Evolutionary conservation across 805 yeast species (phyloP), one percentile per base, ranked within the genome.

Genomic region (Starmerella asiatica): DNA sequence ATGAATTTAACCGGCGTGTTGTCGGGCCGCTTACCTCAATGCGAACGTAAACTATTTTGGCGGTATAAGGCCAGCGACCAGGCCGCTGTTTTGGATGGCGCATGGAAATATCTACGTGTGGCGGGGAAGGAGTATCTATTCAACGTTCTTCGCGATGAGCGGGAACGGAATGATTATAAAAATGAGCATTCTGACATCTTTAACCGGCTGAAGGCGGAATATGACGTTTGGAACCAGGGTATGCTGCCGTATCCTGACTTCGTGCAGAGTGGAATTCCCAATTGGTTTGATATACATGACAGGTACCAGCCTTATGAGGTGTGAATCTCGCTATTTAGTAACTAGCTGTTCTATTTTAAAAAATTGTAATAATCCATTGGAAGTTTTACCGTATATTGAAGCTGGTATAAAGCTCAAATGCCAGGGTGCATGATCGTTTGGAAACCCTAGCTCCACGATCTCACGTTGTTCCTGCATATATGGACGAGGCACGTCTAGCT

Each of bases 151-250:
- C 44, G 46, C 9, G 76, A 71, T 45, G 71, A 69, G 3, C 76
- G 78, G 11, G 79, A 74, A 50, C 65, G 63, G 2, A 47, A 51
- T 4, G 72, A 73, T 49, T 50, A 71, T 32, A 61, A 70, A 3
- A 57, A 51, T 6, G 17, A 44, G 6, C 42, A 61, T 7, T 64
- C 66, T 1, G 64, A 59, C 5, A 59, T 59, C 16, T 57, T 71
- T 35, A 53, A 59, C 6, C 65, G 65, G 46, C 46, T 73, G 48
- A 49, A 69, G 19, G 58, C 56, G 28, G 67, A 68, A 42, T 73
- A 76, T 75, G 56, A 68, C 2, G 60, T 62, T 20, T 72, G 49
- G 49, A 36, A 39, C 23, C 12, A 26, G 14, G n/a, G 15, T 11
- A 43, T 43, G 49, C 47, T 46, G 8, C 45, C 36, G 9, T 46